These are phyloP conservation scores for Eucalyptus sp. DNA, from an alignment of 345 rosid genomes.

Conservation along the genomic window DNA sequence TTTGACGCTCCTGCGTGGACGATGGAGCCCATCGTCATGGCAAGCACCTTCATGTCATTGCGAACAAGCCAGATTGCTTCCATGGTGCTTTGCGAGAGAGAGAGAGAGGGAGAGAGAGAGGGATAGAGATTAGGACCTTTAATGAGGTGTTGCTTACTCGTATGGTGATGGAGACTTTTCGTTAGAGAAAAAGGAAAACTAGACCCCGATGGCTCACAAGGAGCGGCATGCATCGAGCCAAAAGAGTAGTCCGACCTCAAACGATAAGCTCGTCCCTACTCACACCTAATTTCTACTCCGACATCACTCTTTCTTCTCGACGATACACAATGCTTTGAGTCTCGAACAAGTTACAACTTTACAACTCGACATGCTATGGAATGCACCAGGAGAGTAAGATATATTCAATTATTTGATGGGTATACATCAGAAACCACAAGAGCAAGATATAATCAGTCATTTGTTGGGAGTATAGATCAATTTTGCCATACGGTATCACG, in stretches of 20 bases:
- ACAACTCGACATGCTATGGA: background rate
- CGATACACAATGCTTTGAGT: background rate
- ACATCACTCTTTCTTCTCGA: background rate
- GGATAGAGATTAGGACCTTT: background rate
- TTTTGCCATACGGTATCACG: accelerated
- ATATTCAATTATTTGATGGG: background rate
- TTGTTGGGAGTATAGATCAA: too few species aligned
- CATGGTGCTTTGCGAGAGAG: background rate
- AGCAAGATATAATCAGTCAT: too few species aligned
- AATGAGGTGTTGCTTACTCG: background rate
- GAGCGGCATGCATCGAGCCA: background rate
- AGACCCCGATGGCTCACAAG: background rate
- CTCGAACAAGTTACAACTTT: background rate
- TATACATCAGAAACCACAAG: background rate
- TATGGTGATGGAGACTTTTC: background rate
- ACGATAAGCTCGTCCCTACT: background rate
- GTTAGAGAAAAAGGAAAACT: background rate
- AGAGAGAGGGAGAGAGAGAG: background rate
- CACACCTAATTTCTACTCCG: background rate
- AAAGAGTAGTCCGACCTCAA: background rate
- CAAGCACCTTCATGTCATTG: background rate
- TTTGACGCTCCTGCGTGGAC: background rate
- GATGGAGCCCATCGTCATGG: background rate
- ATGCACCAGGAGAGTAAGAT: background rate
- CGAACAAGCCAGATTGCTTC: background rate